Percentiles rank a stretch among this genome's conserved stretches.
These are phyloP conservation scores for Beauveria australis DNA, from an alignment of 2,329 filamentous ascomycete genomes.

Conservation along the genomic window DNA sequence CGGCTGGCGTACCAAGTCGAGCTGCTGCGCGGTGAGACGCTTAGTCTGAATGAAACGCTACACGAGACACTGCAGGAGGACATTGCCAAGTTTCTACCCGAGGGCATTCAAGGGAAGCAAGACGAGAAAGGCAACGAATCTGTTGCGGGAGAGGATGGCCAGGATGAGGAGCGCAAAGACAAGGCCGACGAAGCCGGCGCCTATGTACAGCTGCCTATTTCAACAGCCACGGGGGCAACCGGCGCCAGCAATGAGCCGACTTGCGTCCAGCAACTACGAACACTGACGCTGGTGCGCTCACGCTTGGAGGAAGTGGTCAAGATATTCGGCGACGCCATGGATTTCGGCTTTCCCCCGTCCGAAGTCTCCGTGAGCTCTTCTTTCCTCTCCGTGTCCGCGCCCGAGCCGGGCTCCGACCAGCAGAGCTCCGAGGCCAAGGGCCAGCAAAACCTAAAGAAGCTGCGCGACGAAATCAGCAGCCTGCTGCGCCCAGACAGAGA, in stretches of 20 bases:
- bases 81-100: constrained; percentile 62
- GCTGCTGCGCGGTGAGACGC: constrained; percentile 77
- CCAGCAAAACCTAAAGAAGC: constrained; percentile 63
- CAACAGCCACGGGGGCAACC: constrained; percentile 2
- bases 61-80: constrained; percentile 64
- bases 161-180: constrained; percentile 1
- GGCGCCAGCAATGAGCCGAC: constrained; percentile 41
- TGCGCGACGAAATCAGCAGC: constrained; percentile 63
- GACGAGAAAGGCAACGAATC: constrained; percentile 17
- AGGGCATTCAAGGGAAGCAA: constrained; percentile 27
- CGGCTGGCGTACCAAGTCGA: constrained; percentile 92
- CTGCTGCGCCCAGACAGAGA: constrained; percentile 48
- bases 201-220: not conserved
- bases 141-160: constrained; percentile 14
- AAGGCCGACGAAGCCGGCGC: constrained; percentile 9
- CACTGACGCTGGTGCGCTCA: constrained; percentile 69
- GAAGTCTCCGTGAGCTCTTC: constrained; percentile 77
- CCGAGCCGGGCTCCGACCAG: constrained; percentile 56
- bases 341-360: constrained; percentile 84
- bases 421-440: constrained; percentile 79
- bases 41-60: constrained; percentile 71
- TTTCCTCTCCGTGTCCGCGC: constrained; percentile 83
- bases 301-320: constrained; percentile 87
- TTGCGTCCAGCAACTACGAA: constrained; percentile 72
- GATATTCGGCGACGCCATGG: constrained; percentile 90